Evolutionary conservation across 371 early-diverging fungal genomes (phyloP), one percentile per base, ranked within the genome.

Genomic region (Apophysomyces trapeziformis): DNA sequence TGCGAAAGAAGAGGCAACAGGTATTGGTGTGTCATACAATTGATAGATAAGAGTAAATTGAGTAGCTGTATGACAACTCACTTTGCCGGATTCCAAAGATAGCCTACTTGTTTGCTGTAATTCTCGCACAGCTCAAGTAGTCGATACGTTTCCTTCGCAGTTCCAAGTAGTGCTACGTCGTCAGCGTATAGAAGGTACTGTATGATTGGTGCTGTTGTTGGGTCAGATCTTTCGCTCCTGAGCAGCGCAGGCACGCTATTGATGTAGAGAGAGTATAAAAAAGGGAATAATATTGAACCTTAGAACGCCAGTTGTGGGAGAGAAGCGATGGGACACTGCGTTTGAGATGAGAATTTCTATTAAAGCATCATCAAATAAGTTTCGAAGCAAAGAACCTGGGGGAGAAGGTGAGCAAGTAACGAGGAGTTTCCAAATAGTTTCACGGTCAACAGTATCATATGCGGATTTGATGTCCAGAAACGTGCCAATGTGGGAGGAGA

Each of bases 241-340:
- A 69, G 63, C 5, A 63, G 41, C 0, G 9, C 4, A 5, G 68
- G 71, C 4, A 76, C 61, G 1, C 59, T 37, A n/a, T 71, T 71
- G 5, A 76, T 73, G 39, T 72, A 76, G 4, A 68, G 13, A 1
- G 70, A 72, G 43, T 76, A 76, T 1, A 76, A 13, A 12, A 54
- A 45, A 0, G 73, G 73, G 9, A 65, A 68, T 0, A 76, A 58
- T 0, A 71, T 64, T 0, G 69, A 77, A 0, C 72, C 78, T 61
- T 72, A 77, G 60, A 0, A 72, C 74, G 12, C 78, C 72, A 7
- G 70, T 68, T 11, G 9, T 9, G 0, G 72, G 72, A 4, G 14
- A 12, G 50, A 73, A 68, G 13, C 59, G 57, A 7, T 18, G 39
- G 5, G 73, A 77, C 5, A 46, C 26, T 16, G 38, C 12, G 58